Evolutionary conservation across 2,329 filamentous ascomycete species (phyloP).

Genomic region (Paramyrothecium sp.): DNA sequence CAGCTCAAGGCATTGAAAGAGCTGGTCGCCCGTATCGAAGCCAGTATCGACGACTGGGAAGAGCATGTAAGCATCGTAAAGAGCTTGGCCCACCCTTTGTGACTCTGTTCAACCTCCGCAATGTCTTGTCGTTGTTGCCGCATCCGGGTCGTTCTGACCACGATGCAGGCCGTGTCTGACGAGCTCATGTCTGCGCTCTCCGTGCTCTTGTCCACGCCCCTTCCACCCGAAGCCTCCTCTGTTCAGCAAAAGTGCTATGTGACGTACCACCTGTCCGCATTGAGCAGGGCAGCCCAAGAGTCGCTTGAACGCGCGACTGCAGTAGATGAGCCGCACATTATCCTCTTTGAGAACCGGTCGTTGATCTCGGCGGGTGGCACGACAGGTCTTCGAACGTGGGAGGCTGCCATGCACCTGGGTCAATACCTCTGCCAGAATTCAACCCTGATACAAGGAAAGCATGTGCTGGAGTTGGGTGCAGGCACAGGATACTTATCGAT

Average conservation of each 20-base stretch:
- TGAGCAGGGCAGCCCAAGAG: no score
- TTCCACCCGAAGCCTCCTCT: constrained; percentile 62
- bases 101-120: no score
- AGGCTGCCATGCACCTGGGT: constrained; percentile 72
- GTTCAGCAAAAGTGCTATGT: constrained; percentile 74
- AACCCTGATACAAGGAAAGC: constrained; percentile 48
- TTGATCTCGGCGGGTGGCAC: constrained; percentile 71
- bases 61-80: constrained; percentile 68
- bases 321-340: constrained; percentile 38
- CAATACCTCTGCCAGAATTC: constrained; percentile 59
- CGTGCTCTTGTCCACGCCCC: constrained; percentile 59
- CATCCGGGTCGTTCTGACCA: constrained; percentile 19
- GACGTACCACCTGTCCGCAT: constrained; percentile 58
- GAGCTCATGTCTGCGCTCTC: constrained; percentile 71
- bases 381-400: constrained; percentile 79
- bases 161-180: constrained; percentile 74
- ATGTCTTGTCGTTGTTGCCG: neutral
- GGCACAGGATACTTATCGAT: constrained; percentile 77
- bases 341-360: constrained; percentile 66
- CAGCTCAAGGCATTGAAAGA: constrained; percentile 71
- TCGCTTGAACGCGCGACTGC: no score
- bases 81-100: neutral
- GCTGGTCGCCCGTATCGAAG: constrained; percentile 68
- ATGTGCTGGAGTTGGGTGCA: constrained; percentile 70
- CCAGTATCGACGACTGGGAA: constrained; percentile 76